A percentile compares a stretch with the other conserved stretches of the same genome.
Evolutionary conservation across 2,329 filamentous ascomycete species (phyloP).

Genomic region (Colletotrichum musae): DNA sequence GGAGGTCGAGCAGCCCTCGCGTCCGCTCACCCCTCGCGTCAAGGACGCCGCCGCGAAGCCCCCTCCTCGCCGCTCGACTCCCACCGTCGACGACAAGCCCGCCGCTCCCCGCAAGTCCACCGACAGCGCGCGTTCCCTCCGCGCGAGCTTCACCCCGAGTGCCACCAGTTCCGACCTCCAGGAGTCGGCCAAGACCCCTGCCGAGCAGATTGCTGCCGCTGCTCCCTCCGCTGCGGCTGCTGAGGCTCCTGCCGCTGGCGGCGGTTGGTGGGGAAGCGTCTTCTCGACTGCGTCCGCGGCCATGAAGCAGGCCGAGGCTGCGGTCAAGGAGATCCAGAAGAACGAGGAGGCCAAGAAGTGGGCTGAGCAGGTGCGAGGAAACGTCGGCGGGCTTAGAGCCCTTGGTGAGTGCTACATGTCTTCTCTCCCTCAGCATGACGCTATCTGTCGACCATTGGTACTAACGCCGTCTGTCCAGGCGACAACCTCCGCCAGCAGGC

Average conservation of each 20-base stretch:
- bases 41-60: constrained; percentile 64
- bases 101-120: constrained; percentile 76
- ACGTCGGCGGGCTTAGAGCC: constrained; percentile 83
- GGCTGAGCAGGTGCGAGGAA: constrained; percentile 93
- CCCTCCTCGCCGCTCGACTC: constrained; percentile 65
- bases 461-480: constrained; percentile 65
- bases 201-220: constrained; percentile 55
- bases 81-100: constrained; percentile 76
- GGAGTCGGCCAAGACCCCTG: constrained; percentile 68
- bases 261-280: constrained; percentile 91
- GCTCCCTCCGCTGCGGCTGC: constrained; percentile 63
- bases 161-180: constrained; percentile 74
- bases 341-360: constrained; percentile 97
- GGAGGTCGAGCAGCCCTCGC: constrained; percentile 71
- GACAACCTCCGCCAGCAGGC: constrained; percentile 90
- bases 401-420: constrained; percentile 70
- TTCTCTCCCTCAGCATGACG: neutral
- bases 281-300: constrained; percentile 87
- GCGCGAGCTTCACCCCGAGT: constrained; percentile 79
- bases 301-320: constrained; percentile 92
- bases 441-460: neutral
- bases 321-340: constrained; percentile 94
- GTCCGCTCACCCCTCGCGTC: constrained; percentile 86
- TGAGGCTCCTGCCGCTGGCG: constrained; percentile 60
- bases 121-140: constrained; percentile 81